These are phyloP conservation scores for Cladosporium austrohemisphaericum DNA, from an alignment of 2,329 filamentous ascomycete species.

Conservation along the genomic window DNA sequence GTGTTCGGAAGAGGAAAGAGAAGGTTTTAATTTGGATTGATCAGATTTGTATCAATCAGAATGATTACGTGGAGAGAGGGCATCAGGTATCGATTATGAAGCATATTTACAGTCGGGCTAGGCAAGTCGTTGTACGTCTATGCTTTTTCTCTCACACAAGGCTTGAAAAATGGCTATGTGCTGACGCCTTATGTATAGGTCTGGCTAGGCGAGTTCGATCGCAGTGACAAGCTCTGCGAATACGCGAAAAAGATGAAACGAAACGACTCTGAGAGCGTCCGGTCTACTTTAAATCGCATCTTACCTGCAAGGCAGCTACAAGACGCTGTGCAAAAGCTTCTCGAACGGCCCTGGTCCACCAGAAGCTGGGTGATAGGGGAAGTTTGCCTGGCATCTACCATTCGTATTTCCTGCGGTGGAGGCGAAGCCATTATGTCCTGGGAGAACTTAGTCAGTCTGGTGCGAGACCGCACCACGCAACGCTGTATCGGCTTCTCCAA, in stretches of 20 bases:
- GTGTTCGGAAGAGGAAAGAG: conserved; percentile 25
- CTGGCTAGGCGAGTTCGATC: conserved; percentile 30
- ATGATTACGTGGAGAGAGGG: conserved; percentile 28
- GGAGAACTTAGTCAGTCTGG: conserved; percentile 28
- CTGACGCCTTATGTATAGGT: conserved; percentile 11
- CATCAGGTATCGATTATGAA: conserved; percentile 37
- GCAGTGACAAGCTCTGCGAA: conserved; percentile 26
- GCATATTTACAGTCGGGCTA: conserved; percentile 29
- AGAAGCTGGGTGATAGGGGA: conserved; percentile 26
- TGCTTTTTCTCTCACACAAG: not conserved
- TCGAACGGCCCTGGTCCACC: conserved; percentile 29
- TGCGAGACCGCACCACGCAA: conserved; percentile 22
- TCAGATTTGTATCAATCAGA: conserved; percentile 31
- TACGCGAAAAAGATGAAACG: conserved; percentile 27
- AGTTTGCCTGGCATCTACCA: conserved; percentile 13
- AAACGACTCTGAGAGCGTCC: conserved; percentile 19
- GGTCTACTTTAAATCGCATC: conserved; percentile 20
- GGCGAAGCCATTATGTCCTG: conserved; percentile 16
- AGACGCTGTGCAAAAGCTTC: conserved; percentile 27
- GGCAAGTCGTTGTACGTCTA: conserved; percentile 7
- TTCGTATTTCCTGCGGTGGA: conserved; percentile 8
- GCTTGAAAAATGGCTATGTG: not conserved
- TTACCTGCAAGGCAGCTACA: conserved; percentile 24
- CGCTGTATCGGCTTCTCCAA: conserved; percentile 27
- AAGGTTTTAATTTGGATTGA: conserved; percentile 31